phyloP scores from a whole-genome alignment of 768 basidiomycete genomes.

The Russula dissimulans region DNA sequence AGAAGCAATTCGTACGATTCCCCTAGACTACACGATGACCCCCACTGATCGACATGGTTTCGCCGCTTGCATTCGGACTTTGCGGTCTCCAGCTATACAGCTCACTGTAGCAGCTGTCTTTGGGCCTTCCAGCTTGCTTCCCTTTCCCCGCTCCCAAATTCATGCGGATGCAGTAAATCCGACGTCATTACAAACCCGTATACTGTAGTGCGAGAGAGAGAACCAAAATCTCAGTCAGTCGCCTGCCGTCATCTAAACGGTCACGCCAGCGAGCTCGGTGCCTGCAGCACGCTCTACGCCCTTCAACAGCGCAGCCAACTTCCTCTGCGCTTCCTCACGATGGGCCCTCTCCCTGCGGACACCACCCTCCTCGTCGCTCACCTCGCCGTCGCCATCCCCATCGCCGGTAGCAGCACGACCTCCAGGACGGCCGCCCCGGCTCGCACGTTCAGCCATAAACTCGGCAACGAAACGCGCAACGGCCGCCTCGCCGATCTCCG shows the following conservation, averaged over 20 bases:
- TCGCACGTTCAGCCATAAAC: slow-evolving; percentile 52
- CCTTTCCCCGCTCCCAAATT: too few relatives aligned
- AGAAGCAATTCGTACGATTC: too few relatives aligned
- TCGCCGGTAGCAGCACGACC: not conserved
- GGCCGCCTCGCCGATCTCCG: slow-evolving; percentile 74
- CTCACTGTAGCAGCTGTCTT: too few relatives aligned
- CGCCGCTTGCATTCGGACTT: too few relatives aligned
- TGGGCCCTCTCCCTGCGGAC: slow-evolving; percentile 12
- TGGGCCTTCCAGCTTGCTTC: too few relatives aligned
- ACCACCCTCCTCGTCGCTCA: slow-evolving; percentile 17
- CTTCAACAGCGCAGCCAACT: slow-evolving; percentile 38
- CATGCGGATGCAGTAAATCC: too few relatives aligned
- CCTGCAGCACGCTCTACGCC: slow-evolving; percentile 61
- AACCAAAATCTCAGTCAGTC: not conserved
- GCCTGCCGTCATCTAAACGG: not conserved
- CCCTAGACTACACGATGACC: too few relatives aligned
- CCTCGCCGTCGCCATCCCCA: not conserved
- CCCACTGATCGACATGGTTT: too few relatives aligned
- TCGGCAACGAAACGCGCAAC: slow-evolving; percentile 70
- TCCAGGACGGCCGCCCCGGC: not conserved
- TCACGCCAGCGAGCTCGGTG: slow-evolving; percentile 37
- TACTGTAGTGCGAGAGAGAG: too few relatives aligned
- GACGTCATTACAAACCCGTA: too few relatives aligned
- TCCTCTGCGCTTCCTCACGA: slow-evolving; percentile 28
- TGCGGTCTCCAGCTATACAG: too few relatives aligned